Conservation (phyloP, 805 yeast genomes). For the Myxozyma geophila region DNA sequence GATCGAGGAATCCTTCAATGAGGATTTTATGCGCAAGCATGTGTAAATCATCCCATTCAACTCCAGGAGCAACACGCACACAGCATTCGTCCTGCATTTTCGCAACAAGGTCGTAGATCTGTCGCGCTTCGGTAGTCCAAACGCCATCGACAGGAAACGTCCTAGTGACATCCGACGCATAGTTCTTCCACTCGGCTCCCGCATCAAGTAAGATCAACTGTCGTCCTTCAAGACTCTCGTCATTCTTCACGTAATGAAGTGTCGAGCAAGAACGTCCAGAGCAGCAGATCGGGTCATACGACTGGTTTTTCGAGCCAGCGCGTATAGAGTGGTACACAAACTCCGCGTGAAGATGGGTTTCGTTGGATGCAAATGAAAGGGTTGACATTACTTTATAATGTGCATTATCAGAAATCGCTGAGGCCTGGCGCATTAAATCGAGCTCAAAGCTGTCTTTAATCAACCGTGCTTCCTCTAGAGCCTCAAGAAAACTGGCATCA, state of each 20-base stretch:
- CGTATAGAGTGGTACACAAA: conserved; percentile 90
- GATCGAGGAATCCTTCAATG: conserved; percentile 66
- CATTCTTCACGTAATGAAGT: conserved; percentile 85
- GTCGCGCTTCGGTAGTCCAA: conserved; percentile 86
- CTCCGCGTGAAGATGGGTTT: conserved; percentile 94
- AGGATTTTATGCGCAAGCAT: conserved; percentile 76
- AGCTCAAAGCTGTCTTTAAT: conserved; percentile 86
- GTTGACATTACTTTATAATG: conserved; percentile 94
- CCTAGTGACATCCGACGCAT: conserved; percentile 92
- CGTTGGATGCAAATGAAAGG: conserved; percentile 79
- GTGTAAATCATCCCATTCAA: conserved; percentile 83
- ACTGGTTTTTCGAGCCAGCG: conserved; percentile 86
- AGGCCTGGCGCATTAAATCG: conserved; percentile 74
- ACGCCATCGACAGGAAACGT: conserved; percentile 91
- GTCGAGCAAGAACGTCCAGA: conserved; percentile 91
- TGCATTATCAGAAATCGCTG: conserved; percentile 82
- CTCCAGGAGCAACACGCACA: conserved; percentile 79
- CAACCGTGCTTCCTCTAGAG: conserved; percentile 84
- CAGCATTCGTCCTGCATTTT: conserved; percentile 81
- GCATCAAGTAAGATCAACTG: conserved; percentile 86
- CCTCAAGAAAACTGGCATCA: conserved; percentile 48
- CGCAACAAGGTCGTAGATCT: conserved; percentile 74
- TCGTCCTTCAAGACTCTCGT: conserved; percentile 58
- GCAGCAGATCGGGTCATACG: conserved; percentile 96
- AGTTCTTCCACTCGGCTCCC: conserved; percentile 95